Conservation (phyloP, 345 rosid genomes). For the Murraya paniculata region DNA sequence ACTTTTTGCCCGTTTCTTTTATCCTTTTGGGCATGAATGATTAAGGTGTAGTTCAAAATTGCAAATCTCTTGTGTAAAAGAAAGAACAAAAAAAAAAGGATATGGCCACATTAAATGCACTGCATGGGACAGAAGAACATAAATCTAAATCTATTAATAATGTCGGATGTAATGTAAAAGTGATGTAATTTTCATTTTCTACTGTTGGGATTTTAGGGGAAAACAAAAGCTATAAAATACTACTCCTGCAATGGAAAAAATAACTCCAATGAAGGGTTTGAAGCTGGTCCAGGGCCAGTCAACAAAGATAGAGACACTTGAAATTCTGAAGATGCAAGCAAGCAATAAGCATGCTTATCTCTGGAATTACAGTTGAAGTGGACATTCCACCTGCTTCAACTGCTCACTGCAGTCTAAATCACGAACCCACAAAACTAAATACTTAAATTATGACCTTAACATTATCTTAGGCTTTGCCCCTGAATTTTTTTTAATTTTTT, state of each 20-base stretch:
- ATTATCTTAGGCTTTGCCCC: not conserved
- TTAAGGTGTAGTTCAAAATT: not conserved
- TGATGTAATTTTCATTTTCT: not conserved
- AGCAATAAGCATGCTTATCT: not conserved
- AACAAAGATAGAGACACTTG: slow-evolving; percentile 1
- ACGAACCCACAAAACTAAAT: not conserved
- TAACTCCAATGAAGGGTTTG: not conserved
- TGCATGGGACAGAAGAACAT: not conserved
- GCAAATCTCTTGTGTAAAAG: not conserved
- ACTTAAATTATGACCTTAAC: not conserved
- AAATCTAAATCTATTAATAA: not conserved
- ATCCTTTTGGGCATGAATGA: too few relatives aligned
- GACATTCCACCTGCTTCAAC: slow-evolving; percentile 14
- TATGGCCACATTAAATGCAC: not conserved
- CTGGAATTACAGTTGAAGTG: not conserved
- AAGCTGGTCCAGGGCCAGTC: not conserved
- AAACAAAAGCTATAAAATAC: not conserved
- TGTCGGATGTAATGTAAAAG: not conserved
- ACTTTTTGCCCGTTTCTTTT: too few relatives aligned
- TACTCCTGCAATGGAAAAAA: not conserved
- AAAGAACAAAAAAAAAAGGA: not conserved
- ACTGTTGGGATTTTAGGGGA: not conserved
- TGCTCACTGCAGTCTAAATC: not conserved
- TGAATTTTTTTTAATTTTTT: too few relatives aligned
- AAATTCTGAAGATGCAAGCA: not conserved